A percentile compares a stretch with the other conserved stretches of the same genome.
Conservation (phyloP, 2,329 filamentous ascomycete genomes). For the Chaetomium globosum region DNA sequence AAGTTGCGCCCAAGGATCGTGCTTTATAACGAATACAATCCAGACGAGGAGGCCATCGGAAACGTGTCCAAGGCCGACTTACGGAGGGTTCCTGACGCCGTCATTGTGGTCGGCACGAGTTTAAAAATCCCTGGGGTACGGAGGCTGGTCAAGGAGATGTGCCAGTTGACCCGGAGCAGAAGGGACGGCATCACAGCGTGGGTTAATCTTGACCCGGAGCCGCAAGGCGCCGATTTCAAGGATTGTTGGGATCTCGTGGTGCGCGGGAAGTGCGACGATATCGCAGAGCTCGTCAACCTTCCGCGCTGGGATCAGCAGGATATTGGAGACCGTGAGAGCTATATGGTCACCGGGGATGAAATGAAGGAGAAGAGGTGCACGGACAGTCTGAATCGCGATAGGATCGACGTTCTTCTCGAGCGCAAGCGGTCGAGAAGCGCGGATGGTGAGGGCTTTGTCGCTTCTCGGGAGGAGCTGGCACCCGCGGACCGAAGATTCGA, state of each 20-base stretch:
- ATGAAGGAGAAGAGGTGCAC: constrained; percentile 47
- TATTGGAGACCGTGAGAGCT: constrained; percentile 49
- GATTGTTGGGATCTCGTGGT: constrained; percentile 93
- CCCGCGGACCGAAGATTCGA: constrained; percentile 44
- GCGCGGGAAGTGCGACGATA: constrained; percentile 81
- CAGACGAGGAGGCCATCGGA: constrained; percentile 93
- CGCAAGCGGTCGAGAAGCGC: constrained; percentile 35
- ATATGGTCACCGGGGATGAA: constrained; percentile 50
- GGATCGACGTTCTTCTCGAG: constrained; percentile 50
- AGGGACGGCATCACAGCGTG: constrained; percentile 86
- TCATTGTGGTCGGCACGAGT: constrained; percentile 93
- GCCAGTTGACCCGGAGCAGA: constrained; percentile 78
- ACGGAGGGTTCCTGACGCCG: constrained; percentile 80
- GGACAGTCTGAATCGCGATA: constrained; percentile 44
- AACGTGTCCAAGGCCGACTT: constrained; percentile 86
- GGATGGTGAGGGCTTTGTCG: constrained; percentile 21
- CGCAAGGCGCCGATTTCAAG: constrained; percentile 80
- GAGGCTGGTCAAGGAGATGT: constrained; percentile 87
- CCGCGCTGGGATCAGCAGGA: constrained; percentile 63
- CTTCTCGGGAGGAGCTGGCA: constrained; percentile 34
- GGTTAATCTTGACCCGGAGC: constrained; percentile 89
- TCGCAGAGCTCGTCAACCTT: constrained; percentile 71
- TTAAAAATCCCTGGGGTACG: constrained; percentile 93
- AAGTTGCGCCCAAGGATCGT: constrained; percentile 90
- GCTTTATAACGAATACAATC: constrained; percentile 95